Evolutionary conservation across 805 yeast genomes (phyloP).

Genomic region (Saccharomycopsis sp.): DNA sequence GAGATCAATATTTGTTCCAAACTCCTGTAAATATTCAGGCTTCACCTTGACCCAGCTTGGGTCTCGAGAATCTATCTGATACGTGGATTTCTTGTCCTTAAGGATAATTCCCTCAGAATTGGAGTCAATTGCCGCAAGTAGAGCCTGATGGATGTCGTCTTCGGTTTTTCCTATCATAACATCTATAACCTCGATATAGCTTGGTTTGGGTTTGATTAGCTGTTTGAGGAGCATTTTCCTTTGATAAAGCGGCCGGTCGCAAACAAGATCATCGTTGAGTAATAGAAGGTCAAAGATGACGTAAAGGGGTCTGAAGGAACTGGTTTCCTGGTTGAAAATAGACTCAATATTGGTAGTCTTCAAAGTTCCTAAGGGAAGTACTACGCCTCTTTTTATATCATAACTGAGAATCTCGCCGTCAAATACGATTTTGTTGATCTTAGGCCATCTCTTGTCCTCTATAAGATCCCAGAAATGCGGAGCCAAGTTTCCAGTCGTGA

Average conservation of each 20-base stretch:
- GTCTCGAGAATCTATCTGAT: constrained; percentile 53
- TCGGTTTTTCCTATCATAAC: constrained; percentile 36
- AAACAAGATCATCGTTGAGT: constrained; percentile 60
- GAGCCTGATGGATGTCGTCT: constrained; percentile 47
- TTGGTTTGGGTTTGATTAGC: constrained; percentile 39
- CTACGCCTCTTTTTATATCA: constrained; percentile 49
- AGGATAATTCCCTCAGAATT: constrained; percentile 80
- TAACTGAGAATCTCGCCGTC: constrained; percentile 96
- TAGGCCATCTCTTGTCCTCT: constrained; percentile 17
- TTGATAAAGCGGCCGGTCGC: constrained; percentile 44
- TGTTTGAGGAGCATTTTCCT: constrained; percentile 48
- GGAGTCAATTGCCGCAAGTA: constrained; percentile 50
- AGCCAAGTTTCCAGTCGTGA: constrained; percentile 47
- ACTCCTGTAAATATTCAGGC: constrained; percentile 81
- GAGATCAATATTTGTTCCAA: constrained; percentile 82
- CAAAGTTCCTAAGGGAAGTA: constrained; percentile 77
- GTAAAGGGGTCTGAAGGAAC: constrained; percentile 44
- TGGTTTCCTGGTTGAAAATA: constrained; percentile 29
- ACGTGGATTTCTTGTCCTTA: constrained; percentile 54
- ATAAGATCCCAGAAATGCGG: constrained; percentile 40
- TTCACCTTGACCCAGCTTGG: constrained; percentile 82
- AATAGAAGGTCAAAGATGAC: constrained; percentile 69
- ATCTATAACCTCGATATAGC: constrained; percentile 45
- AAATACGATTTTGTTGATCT: constrained; percentile 37
- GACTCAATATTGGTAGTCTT: constrained; percentile 59